Conservation (phyloP, 106 monocot species). For the Gastrodia elata region DNA sequence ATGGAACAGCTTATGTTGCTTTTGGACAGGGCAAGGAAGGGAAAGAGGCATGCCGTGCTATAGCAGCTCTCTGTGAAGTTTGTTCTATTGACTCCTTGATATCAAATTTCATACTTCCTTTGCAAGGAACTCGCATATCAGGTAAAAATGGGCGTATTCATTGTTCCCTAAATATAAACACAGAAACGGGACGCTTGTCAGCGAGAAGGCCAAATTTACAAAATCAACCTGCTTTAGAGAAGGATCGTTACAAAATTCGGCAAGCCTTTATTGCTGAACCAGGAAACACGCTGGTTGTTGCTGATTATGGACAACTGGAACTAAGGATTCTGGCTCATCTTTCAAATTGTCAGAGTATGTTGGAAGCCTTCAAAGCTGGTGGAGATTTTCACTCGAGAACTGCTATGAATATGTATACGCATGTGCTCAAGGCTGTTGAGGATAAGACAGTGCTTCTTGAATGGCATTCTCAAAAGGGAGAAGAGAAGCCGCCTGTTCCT, state of each 20-base stretch:
- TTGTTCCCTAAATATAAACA: conserved; percentile 96
- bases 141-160: conserved; percentile 74
- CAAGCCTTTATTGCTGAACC: conserved; percentile 90
- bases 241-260: conserved; percentile 96
- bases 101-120: conserved; percentile 92
- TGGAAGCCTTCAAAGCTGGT: conserved; percentile 88
- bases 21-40: conserved; percentile 68
- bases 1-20: conserved; percentile 79
- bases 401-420: conserved; percentile 97
- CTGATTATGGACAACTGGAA: conserved; percentile 99
- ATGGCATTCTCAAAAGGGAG: conserved; percentile 81
- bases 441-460: conserved; percentile 72
- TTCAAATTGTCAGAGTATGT: conserved; percentile 83
- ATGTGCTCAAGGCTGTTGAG: conserved; percentile 74
- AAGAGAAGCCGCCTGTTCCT: conserved; percentile 91
- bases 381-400: conserved; percentile 99
- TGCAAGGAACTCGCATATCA: conserved; percentile 86
- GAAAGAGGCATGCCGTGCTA: conserved; percentile 75
- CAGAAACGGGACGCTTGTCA: conserved; percentile 93
- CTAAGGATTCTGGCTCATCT: conserved; percentile 97
- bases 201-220: conserved; percentile 92
- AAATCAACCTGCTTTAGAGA: conserved; percentile 99
- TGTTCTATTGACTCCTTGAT: conserved; percentile 91
- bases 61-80: conserved; percentile 91
- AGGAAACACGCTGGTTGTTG: conserved; percentile 90